phyloP scores from a whole-genome alignment of 2,329 filamentous ascomycete genomes.

The Botrytis porri region DNA sequence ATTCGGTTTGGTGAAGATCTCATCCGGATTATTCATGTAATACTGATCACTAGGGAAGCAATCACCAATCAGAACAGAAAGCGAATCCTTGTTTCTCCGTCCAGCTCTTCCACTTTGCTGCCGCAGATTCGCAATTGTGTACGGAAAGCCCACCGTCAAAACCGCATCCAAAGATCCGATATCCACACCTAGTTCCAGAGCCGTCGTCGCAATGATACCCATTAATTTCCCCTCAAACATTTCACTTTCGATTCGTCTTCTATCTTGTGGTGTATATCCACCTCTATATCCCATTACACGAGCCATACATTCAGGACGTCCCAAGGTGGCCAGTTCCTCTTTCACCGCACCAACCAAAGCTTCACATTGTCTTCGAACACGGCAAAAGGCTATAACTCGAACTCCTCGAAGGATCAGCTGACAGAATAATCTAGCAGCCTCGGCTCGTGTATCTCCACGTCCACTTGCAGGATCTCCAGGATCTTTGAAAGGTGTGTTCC shows the following conservation, averaged over 20 bases:
- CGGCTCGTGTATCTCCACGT: constrained; percentile 74
- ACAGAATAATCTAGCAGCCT: constrained; percentile 88
- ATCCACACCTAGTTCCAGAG: constrained; percentile 89
- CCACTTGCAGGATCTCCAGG: constrained; percentile 83
- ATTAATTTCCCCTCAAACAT: constrained; percentile 96
- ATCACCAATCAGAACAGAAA: constrained; percentile 87
- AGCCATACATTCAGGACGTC: constrained; percentile 69
- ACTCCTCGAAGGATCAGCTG: constrained; percentile 85
- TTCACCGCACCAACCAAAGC: constrained; percentile 76
- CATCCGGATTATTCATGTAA: constrained; percentile 94
- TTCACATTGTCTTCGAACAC: constrained; percentile 85
- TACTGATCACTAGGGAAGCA: constrained; percentile 89
- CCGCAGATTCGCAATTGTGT: constrained; percentile 88
- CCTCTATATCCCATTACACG: constrained; percentile 95
- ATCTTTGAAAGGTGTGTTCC: constrained; percentile 95
- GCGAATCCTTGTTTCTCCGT: constrained; percentile 85
- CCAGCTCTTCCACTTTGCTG: constrained; percentile 95
- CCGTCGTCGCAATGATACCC: constrained; percentile 90
- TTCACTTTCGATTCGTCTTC: constrained; percentile 82
- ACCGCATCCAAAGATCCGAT: constrained; percentile 94
- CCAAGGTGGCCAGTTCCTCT: constrained; percentile 69
- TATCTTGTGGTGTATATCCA: constrained; percentile 89
- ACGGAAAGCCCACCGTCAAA: constrained; percentile 90
- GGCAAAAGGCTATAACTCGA: constrained; percentile 88
- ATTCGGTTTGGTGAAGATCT: constrained; percentile 90